Base-by-base conservation (phyloP, 23 red algal genomes). In the Cyanidioschyzon merolae region DNA sequence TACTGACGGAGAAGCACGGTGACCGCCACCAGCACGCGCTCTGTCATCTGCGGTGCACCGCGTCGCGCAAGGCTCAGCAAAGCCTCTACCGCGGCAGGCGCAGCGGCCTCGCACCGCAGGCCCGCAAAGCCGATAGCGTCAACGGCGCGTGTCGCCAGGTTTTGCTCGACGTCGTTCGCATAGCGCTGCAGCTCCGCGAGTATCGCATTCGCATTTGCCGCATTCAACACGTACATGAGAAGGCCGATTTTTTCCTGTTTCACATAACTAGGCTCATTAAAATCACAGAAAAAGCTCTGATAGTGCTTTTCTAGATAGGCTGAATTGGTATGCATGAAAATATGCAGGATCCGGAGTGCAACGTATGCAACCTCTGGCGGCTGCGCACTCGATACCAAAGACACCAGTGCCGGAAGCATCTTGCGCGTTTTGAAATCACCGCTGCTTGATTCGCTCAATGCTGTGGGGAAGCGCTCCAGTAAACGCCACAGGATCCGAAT, bases 231-330 rank as follows among this genome's bases (percentile, higher is more conserved):
- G 29, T 17, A 80, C 2, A 97, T 86, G 0, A 97, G 41, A 50
- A 97, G 79, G 27, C 88, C 79, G 17, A 97, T 50, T 77, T 97
- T 97, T 35, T 97, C 93, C 40, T 68, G 79, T 75, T 97, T 97
- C 50, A 90, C 82, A 79, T 90, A 97, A 26, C 82, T 58, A 30
- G 87, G 93, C 76, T 97, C 93, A 51, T 83, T 83, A 58, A 90
- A 97, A 21, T 89, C 83, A 50, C 82, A 86, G 75, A 90, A 97
- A 75, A 97, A 91, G 1, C 71, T 88, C 57, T 76, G 58, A 37
- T 88, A 77, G 75, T 91, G 67, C 37, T 75, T 75, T n/a, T 67
- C 59, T 51, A 97, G 37, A 26, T 39, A 39, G 24, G 75, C 76
- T 50, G 58, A 75, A 1, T 84, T 50, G n/a, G 58, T 58, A 24